Evolutionary conservation across 2,329 filamentous ascomycete species (phyloP).

Genomic region (Colletotrichum sp.): DNA sequence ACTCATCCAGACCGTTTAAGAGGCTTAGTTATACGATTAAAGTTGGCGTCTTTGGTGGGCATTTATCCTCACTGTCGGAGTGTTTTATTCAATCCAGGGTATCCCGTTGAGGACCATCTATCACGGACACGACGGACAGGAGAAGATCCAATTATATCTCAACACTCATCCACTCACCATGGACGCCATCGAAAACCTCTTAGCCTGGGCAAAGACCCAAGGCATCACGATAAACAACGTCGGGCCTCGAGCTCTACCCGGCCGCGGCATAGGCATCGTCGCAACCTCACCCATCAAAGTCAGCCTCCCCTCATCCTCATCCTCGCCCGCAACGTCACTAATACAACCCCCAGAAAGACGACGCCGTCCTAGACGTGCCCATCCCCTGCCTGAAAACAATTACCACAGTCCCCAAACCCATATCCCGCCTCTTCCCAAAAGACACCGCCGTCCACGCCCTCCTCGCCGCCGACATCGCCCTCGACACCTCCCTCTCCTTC

Average conservation of each 20-base stretch:
- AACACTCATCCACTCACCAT: neutral
- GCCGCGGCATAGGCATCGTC: constrained; percentile 79
- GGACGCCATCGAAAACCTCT: constrained; percentile 53
- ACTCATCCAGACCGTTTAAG: neutral
- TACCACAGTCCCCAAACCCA: constrained; percentile 59
- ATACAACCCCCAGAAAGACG: constrained; percentile 36
- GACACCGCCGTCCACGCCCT: constrained; percentile 72
- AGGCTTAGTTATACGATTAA: neutral
- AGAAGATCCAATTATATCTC: neutral
- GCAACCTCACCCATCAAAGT: constrained; percentile 72
- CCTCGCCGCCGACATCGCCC: constrained; percentile 71
- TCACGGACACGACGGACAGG: neutral
- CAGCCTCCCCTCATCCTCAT: constrained; percentile 22
- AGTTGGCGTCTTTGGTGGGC: neutral
- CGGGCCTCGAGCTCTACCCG: constrained; percentile 68
- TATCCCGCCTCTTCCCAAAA: constrained; percentile 56
- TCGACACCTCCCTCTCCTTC: constrained; percentile 54
- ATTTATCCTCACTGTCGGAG: neutral
- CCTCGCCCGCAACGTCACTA: neutral
- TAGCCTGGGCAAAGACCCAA: constrained; percentile 69
- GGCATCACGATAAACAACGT: constrained; percentile 74
- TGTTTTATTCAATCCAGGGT: neutral
- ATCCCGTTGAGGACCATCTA: neutral
- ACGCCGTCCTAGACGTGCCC: constrained; percentile 70
- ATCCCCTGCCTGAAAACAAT: constrained; percentile 67